Evolutionary conservation across 257 asterid genomes (phyloP).

Genomic region (Solanum bulbocastanum): DNA sequence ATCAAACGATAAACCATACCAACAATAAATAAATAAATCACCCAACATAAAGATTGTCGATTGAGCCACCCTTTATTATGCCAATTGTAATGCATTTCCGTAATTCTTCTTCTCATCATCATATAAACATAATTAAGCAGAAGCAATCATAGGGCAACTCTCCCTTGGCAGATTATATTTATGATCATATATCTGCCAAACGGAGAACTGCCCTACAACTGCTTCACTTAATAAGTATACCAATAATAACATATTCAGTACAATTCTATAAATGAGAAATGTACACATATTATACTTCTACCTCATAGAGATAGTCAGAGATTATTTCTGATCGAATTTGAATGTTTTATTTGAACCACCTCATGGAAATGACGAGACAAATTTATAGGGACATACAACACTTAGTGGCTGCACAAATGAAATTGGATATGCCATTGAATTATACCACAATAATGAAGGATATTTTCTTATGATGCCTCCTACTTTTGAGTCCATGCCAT

Average conservation of each 20-base stretch:
- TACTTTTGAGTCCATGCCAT: not conserved
- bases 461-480: not conserved
- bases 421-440: not conserved
- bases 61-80: not conserved
- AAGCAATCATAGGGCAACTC: constrained; percentile 20
- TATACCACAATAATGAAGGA: not conserved
- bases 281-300: not conserved
- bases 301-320: not conserved
- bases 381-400: not conserved
- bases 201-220: constrained; percentile 10
- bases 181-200: not conserved
- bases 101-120: not conserved
- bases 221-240: not conserved
- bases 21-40: not conserved
- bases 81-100: not conserved
- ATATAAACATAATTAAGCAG: constrained; percentile 5
- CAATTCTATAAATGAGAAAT: not conserved
- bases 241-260: not conserved
- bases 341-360: not conserved
- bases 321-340: not conserved
- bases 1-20: not conserved
- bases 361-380: not conserved
- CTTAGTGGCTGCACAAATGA: not conserved
- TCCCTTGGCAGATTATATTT: constrained; percentile 13
- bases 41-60: not conserved